These are phyloP conservation scores for Stereocaulon alpinum DNA, from an alignment of 495 filamentous ascomycete species.

Conservation along the genomic window DNA sequence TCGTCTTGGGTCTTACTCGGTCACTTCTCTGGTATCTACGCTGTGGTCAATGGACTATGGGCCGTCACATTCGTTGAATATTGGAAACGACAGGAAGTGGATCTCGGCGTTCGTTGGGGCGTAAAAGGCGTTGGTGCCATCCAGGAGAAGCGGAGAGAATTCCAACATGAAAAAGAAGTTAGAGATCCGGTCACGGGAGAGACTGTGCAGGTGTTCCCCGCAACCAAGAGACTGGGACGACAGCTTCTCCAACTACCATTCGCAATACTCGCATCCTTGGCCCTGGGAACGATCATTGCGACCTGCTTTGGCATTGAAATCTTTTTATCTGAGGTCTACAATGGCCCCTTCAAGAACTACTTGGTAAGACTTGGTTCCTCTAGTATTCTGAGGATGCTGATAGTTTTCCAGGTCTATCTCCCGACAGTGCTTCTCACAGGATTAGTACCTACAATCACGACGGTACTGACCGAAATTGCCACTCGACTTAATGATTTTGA, in stretches of 20 bases:
- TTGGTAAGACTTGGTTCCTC: slow-evolving; percentile 45
- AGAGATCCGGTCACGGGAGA: slow-evolving; percentile 82
- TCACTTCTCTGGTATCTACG: slow-evolving; percentile 74
- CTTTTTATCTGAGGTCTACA: slow-evolving; percentile 89
- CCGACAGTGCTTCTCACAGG: slow-evolving; percentile 80
- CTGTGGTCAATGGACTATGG: slow-evolving; percentile 74
- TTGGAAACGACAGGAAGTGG: slow-evolving; percentile 91
- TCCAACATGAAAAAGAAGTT: slow-evolving; percentile 63
- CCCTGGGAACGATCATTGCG: slow-evolving; percentile 72
- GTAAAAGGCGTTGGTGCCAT: slow-evolving; percentile 80
- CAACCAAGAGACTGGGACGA: slow-evolving; percentile 60
- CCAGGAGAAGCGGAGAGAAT: slow-evolving; percentile 64
- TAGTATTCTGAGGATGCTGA: slow-evolving; percentile 26
- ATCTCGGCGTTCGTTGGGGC: slow-evolving; percentile 85
- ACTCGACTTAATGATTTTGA: slow-evolving; percentile 74
- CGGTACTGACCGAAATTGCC: slow-evolving; percentile 66
- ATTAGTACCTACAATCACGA: slow-evolving; percentile 65
- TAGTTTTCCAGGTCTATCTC: slow-evolving; percentile 56
- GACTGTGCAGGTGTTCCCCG: slow-evolving; percentile 63
- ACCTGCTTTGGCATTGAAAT: slow-evolving; percentile 91
- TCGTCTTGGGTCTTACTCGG: slow-evolving; percentile 75
- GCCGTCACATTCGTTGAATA: slow-evolving; percentile 87
- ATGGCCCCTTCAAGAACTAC: slow-evolving; percentile 75
- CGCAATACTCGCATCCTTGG: slow-evolving; percentile 55
- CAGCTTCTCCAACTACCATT: slow-evolving; percentile 88